phyloP scores from a whole-genome alignment of 2,329 filamentous ascomycete species.

The Chlorencoelia australis region DNA sequence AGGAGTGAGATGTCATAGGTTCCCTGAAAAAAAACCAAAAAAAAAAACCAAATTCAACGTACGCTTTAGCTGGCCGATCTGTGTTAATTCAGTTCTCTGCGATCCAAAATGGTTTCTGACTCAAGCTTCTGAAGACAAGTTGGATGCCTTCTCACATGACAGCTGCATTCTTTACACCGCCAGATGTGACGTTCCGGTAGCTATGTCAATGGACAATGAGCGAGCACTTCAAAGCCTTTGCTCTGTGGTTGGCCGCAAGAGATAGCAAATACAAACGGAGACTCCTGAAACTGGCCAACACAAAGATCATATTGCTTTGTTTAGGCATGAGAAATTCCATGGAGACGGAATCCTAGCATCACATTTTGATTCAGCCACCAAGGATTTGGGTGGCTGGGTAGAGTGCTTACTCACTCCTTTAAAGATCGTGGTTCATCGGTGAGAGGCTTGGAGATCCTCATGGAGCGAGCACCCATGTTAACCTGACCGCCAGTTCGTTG shows the following conservation, averaged over 20 bases:
- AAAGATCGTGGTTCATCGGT: conserved; percentile 28
- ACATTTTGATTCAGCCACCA: conserved; percentile 21
- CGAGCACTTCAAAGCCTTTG: conserved; percentile 12
- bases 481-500: conserved; percentile 28
- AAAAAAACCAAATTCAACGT: no score
- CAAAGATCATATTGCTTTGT: conserved; percentile 17
- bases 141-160: conserved; percentile 18
- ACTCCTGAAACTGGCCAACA: conserved; percentile 16
- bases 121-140: conserved; percentile 5
- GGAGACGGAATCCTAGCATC: no score
- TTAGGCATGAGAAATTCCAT: no score
- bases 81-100: conserved; percentile 4
- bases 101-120: conserved; percentile 5
- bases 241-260: conserved; percentile 14
- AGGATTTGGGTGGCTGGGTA: conserved; percentile 16
- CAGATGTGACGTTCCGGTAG: conserved; percentile 22
- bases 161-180: conserved; percentile 21
- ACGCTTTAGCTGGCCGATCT: no score
- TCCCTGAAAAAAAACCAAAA: no score
- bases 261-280: conserved; percentile 19
- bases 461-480: conserved; percentile 14
- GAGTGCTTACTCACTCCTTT: conserved; percentile 15
- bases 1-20: no score
- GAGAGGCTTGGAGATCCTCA: conserved; percentile 28
- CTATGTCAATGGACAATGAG: conserved; percentile 12